Conservation (phyloP, 2,329 filamentous ascomycete species). For the Phaeoacremonium minimum region DNA sequence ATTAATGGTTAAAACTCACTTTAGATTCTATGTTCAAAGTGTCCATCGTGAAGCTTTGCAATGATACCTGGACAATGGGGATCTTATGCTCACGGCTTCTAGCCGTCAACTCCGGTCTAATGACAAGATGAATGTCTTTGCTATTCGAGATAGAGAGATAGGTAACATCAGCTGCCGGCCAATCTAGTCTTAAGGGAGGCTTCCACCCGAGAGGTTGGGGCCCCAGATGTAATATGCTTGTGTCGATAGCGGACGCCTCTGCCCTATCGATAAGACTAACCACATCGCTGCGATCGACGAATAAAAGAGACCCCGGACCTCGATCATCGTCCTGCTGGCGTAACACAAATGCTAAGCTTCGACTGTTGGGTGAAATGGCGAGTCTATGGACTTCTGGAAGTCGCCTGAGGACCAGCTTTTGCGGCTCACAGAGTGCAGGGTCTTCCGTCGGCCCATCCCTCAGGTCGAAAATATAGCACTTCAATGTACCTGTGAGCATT, state of each 20-base stretch:
- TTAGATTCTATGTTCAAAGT: slow-evolving; percentile 12
- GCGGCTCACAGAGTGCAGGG: slow-evolving; percentile 8
- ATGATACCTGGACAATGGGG: slow-evolving; percentile 14
- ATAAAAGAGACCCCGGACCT: slow-evolving; percentile 7
- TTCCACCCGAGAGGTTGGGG: background rate
- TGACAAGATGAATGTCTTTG: slow-evolving; percentile 13
- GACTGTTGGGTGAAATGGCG: slow-evolving; percentile 12
- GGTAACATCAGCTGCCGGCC: slow-evolving; percentile 15
- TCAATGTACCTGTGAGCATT: slow-evolving; percentile 4
- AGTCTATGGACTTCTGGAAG: slow-evolving; percentile 11
- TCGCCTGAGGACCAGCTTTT: slow-evolving; percentile 9
- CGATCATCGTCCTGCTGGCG: slow-evolving; percentile 11
- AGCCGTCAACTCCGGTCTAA: slow-evolving; percentile 13
- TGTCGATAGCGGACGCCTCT: background rate
- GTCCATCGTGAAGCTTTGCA: slow-evolving; percentile 7
- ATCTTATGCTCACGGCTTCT: slow-evolving; percentile 15
- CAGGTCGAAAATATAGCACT: slow-evolving; percentile 17
- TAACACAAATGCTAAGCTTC: slow-evolving; percentile 15
- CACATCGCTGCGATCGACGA: slow-evolving; percentile 2
- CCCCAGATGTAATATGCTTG: background rate
- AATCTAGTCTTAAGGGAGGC: slow-evolving; percentile 7
- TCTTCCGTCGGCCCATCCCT: slow-evolving; percentile 12
- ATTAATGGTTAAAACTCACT: slow-evolving; percentile 9
- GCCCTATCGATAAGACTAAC: slow-evolving; percentile 4
- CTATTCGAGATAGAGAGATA: slow-evolving; percentile 11